A percentile compares a stretch with the other conserved stretches of the same genome.
Evolutionary conservation across 2,329 filamentous ascomycete genomes (phyloP).

Genomic region (Chrysoporthe puriensis): DNA sequence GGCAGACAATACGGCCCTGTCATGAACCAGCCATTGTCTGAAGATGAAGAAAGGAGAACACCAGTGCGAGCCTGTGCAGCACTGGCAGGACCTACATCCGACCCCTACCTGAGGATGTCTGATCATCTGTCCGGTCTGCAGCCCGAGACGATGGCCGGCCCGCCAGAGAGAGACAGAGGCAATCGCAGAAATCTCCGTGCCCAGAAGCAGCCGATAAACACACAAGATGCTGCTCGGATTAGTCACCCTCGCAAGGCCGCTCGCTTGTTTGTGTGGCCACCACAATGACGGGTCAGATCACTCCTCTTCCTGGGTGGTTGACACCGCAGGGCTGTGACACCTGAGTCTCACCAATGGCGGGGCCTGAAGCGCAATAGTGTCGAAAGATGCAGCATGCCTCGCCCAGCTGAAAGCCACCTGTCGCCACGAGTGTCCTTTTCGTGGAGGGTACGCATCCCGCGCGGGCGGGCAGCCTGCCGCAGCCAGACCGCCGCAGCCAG

Average conservation of each 20-base stretch:
- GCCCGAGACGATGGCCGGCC: background rate
- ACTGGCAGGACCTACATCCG: background rate
- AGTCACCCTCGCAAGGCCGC: background rate
- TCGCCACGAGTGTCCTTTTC: background rate
- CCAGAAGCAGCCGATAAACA: too few species aligned
- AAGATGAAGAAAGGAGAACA: background rate
- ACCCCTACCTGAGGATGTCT: background rate
- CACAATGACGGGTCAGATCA: background rate
- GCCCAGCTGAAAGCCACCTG: slow-evolving; percentile 4
- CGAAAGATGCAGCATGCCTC: background rate
- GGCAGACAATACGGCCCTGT: background rate
- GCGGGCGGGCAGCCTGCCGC: slow-evolving; percentile 5
- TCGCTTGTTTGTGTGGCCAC: background rate
- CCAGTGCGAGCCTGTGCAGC: background rate
- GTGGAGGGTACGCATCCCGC: slow-evolving; percentile 1
- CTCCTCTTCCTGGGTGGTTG: background rate
- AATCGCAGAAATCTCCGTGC: background rate
- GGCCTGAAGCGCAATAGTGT: background rate
- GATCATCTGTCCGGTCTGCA: background rate
- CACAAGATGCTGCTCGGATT: background rate
- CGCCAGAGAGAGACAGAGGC: too few species aligned
- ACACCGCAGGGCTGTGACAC: background rate
- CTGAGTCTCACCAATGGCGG: background rate
- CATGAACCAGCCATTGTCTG: slow-evolving; percentile 2
- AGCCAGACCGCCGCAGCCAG: slow-evolving; percentile 7